Evolutionary conservation across 2,329 filamentous ascomycete genomes (phyloP).

Genomic region (Ophiobolus disseminans): DNA sequence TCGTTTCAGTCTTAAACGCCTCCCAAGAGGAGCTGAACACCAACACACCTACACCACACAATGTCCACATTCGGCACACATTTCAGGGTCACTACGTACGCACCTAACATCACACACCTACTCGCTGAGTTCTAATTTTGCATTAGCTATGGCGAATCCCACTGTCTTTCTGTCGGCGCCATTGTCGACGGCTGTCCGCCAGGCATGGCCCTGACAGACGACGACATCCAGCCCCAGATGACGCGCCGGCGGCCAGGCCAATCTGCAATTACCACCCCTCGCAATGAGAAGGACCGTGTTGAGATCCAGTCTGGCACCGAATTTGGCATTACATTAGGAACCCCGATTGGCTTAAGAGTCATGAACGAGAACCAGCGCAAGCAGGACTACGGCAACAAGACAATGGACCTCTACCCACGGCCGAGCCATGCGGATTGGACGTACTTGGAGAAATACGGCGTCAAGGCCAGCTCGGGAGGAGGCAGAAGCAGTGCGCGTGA

Average conservation of each 20-base stretch:
- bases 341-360: conserved; percentile 86
- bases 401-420: conserved; percentile 89
- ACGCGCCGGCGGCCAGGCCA: conserved; percentile 89
- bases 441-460: conserved; percentile 95
- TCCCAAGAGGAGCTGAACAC: conserved; percentile 11
- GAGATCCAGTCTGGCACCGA: conserved; percentile 94
- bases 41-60: conserved; percentile 13
- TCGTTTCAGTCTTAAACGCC: neutral
- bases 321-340: conserved; percentile 86
- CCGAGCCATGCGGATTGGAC: conserved; percentile 97
- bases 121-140: conserved; percentile 18
- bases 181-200: conserved; percentile 94
- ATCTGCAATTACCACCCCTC: conserved; percentile 85
- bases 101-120: neutral
- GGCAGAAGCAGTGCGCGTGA: conserved; percentile 91
- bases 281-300: conserved; percentile 90
- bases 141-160: conserved; percentile 78
- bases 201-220: conserved; percentile 82
- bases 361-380: conserved; percentile 92
- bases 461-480: conserved; percentile 89
- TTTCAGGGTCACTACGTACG: conserved; percentile 83
- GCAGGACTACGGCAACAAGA: conserved; percentile 86
- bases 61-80: conserved; percentile 81
- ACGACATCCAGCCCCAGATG: conserved; percentile 93
- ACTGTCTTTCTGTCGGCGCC: conserved; percentile 91